Evolutionary conservation across 306 rosid genomes (phyloP).

Genomic region (Glycine tomentella): DNA sequence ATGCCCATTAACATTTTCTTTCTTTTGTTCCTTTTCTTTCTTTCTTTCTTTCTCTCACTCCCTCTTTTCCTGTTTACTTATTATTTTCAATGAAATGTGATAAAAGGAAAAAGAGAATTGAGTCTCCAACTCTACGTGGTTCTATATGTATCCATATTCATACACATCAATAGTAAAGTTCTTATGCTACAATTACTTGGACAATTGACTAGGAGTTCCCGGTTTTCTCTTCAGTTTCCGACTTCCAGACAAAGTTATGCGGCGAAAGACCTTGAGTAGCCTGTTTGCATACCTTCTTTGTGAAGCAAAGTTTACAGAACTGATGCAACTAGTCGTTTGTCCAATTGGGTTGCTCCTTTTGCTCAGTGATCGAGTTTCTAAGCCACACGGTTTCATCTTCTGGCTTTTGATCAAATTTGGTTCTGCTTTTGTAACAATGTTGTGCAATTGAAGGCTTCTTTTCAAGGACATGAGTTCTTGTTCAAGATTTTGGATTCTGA

Average conservation of each 20-base stretch:
- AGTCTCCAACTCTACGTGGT: constrained; percentile 23
- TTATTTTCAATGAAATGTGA: constrained; percentile 5
- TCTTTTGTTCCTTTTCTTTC: neutral
- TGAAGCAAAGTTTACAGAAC: constrained; percentile 70
- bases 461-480: constrained; percentile 79
- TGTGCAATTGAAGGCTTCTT: constrained; percentile 68
- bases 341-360: constrained; percentile 65
- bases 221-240: constrained; percentile 64
- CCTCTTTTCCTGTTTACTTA: neutral
- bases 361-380: constrained; percentile 63
- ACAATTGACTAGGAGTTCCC: constrained; percentile 48
- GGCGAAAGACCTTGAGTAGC: constrained; percentile 63
- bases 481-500: constrained; percentile 82
- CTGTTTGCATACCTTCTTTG: constrained; percentile 72
- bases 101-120: constrained; percentile 18
- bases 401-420: constrained; percentile 47
- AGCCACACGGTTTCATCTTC: constrained; percentile 52
- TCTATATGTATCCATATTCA: constrained; percentile 31
- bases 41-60: constrained; percentile 1
- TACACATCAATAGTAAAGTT: constrained; percentile 34
- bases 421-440: constrained; percentile 59
- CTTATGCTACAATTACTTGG: constrained; percentile 54
- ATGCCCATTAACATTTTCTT: constrained; percentile 9
- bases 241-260: constrained; percentile 69
- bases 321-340: constrained; percentile 74